These are phyloP conservation scores for Hygrocybe coccinea DNA, from an alignment of 768 basidiomycete species.

Conservation along the genomic window DNA sequence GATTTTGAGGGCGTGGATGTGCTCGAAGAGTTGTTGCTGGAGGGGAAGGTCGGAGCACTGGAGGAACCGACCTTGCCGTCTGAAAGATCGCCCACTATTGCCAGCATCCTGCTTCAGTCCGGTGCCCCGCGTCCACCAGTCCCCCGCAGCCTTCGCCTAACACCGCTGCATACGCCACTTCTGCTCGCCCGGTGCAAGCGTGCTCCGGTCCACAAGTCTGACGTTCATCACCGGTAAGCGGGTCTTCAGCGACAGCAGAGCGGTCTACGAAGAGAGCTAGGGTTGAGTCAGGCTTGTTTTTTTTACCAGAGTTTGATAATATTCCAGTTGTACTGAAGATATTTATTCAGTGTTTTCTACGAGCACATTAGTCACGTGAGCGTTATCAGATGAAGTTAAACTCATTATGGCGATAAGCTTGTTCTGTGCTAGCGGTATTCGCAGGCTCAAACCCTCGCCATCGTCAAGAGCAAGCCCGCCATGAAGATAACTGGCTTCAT, in stretches of 20 bases:
- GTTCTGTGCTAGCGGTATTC: no score
- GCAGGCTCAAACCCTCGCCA: no score
- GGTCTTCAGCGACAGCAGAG: neutral
- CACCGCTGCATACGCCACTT: neutral
- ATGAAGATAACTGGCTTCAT: no score
- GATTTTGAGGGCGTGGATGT: neutral
- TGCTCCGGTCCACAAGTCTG: neutral
- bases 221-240: neutral
- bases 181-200: constrained; percentile 1
- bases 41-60: neutral
- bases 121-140: neutral
- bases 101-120: neutral
- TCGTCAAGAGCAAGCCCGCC: no score
- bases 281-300: neutral
- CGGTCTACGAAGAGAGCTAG: neutral
- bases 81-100: neutral
- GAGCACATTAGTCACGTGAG: no score
- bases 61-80: neutral
- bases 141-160: neutral
- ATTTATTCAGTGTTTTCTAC: no score
- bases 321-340: no score
- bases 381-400: no score
- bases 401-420: no score
- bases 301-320: no score
- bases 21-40: neutral